A percentile compares a stretch with the other conserved stretches of the same genome.
Evolutionary conservation across 1,139 yeast genomes (phyloP).

Genomic region (Suhomyces taliae): DNA sequence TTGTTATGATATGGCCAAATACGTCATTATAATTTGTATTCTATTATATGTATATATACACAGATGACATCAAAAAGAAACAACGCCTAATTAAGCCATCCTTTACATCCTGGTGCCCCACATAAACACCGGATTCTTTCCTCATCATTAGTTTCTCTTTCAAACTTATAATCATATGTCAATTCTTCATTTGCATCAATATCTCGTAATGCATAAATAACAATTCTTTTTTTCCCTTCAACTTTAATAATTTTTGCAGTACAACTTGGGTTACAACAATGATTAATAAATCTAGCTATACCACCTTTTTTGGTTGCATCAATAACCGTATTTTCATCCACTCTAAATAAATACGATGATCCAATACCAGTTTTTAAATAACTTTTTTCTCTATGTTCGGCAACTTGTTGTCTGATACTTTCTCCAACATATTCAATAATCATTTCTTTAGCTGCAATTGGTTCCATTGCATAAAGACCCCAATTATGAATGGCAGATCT

Average conservation of each 20-base stretch:
- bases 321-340: slow-evolving; percentile 91
- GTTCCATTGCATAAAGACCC: slow-evolving; percentile 96
- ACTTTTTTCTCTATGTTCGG: slow-evolving; percentile 86
- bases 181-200: slow-evolving; percentile 88
- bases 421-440: slow-evolving; percentile 99
- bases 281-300: slow-evolving; percentile 93
- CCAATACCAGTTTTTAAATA: slow-evolving; percentile 93
- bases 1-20: slow-evolving; percentile 1
- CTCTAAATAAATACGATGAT: slow-evolving; percentile 86
- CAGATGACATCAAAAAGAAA: background rate
- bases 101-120: slow-evolving; percentile 94
- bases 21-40: background rate
- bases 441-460: slow-evolving; percentile 94
- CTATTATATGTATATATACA: background rate
- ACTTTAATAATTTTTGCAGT: slow-evolving; percentile 95
- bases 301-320: slow-evolving; percentile 99
- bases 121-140: slow-evolving; percentile 91
- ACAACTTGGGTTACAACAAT: slow-evolving; percentile 96
- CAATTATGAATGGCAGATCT: slow-evolving; percentile 96
- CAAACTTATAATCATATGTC: slow-evolving; percentile 94
- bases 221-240: slow-evolving; percentile 91
- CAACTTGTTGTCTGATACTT: slow-evolving; percentile 88
- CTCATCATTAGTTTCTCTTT: slow-evolving; percentile 84
- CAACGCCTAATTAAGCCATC: slow-evolving; percentile 65
- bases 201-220: slow-evolving; percentile 88